Conservation (phyloP, 1,139 yeast species). For the Blastobotrys petasosporus region DNA sequence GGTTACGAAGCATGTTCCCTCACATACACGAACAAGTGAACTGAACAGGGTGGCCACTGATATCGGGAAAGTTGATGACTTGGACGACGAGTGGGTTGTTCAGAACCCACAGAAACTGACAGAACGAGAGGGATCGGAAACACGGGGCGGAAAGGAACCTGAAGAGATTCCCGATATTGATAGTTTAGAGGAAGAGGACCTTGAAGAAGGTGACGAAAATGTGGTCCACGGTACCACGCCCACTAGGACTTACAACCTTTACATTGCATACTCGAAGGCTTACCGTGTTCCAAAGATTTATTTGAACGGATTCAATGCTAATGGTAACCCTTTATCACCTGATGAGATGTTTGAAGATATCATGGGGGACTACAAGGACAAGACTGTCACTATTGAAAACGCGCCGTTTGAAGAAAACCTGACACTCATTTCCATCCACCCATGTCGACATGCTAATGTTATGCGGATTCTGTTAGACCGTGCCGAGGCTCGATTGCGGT, state of each 20-base stretch:
- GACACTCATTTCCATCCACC: conserved; percentile 88
- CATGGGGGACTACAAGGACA: conserved; percentile 82
- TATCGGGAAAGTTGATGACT: conserved; percentile 33
- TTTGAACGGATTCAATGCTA: conserved; percentile 75
- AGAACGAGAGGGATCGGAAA: background rate
- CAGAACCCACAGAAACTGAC: conserved; percentile 22
- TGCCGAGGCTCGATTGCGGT: conserved; percentile 39
- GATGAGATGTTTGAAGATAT: conserved; percentile 93
- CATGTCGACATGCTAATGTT: conserved; percentile 91
- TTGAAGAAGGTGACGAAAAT: conserved; percentile 26
- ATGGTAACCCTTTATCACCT: conserved; percentile 84
- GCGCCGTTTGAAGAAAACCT: conserved; percentile 78
- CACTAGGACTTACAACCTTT: conserved; percentile 59
- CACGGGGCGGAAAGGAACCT: conserved; percentile 20
- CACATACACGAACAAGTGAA: conserved; percentile 64
- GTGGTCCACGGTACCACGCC: conserved; percentile 17
- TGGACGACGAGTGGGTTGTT: conserved; percentile 56
- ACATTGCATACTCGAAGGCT: conserved; percentile 87
- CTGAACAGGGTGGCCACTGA: conserved; percentile 42
- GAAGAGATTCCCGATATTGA: conserved; percentile 31
- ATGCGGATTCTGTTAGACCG: conserved; percentile 81
- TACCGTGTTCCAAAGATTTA: conserved; percentile 95
- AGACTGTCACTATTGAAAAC: conserved; percentile 92
- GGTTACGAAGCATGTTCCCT: conserved; percentile 85
- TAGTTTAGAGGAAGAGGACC: conserved; percentile 29